phyloP scores from a whole-genome alignment of 148 eudicot species.

The Pharnaceum exiguum region DNA sequence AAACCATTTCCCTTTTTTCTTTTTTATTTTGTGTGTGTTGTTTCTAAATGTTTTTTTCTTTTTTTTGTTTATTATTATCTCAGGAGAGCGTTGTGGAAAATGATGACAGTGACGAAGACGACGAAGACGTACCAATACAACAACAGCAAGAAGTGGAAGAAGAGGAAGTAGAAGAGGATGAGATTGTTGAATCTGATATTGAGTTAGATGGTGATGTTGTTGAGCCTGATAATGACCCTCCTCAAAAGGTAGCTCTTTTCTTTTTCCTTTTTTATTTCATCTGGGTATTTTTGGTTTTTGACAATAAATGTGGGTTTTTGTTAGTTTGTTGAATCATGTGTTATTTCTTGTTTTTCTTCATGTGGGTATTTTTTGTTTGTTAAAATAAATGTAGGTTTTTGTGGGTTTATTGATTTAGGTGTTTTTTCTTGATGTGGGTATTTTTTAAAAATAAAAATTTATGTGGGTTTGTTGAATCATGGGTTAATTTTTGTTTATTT shows the following conservation, averaged over 20 bases:
- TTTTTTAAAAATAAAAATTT: no score
- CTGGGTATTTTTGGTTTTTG: neutral
- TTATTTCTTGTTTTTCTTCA: no score
- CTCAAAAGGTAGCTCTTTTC: conserved; percentile 52
- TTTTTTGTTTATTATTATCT: conserved; percentile 4
- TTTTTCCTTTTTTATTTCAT: neutral
- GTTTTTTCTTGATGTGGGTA: no score
- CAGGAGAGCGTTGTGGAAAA: conserved; percentile 37
- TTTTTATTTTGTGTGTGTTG: neutral
- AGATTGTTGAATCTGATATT: conserved; percentile 80
- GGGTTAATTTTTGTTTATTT: no score
- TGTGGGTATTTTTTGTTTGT: no score
- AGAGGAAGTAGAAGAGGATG: conserved; percentile 58
- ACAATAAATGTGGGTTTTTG: neutral
- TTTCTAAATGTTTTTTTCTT: neutral
- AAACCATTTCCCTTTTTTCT: neutral
- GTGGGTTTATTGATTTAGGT: no score
- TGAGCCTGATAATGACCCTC: conserved; percentile 91
- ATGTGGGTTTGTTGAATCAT: no score
- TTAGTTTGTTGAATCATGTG: neutral
- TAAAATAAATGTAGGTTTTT: no score
- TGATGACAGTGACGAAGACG: conserved; percentile 59
- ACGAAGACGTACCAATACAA: conserved; percentile 33
- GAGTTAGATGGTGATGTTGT: conserved; percentile 83
- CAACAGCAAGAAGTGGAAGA: conserved; percentile 27